Evolutionary conservation across 306 rosid genomes (phyloP).

Genomic region (cucumber (Cucumis sativus)): Cucumber_9930_V3 NC_026657.2:8119501-8120000

Average conservation of each 20-base stretch:
- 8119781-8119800: neutral
- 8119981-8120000: neutral
- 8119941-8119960: neutral
- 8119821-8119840: neutral
- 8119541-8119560: neutral
- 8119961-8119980: neutral
- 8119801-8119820: neutral
- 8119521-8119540: neutral
- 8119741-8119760: neutral
- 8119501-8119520: neutral
- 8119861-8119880: neutral
- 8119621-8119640: neutral
- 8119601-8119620: neutral
- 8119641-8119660: neutral
- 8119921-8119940: neutral
- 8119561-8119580: neutral
- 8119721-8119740: neutral
- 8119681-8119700: neutral
- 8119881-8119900: neutral
- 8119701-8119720: neutral
- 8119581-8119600: neutral
- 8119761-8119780: neutral
- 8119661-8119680: neutral
- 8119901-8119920: neutral
- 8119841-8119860: neutral